phyloP scores from a whole-genome alignment of 495 filamentous ascomycete species.

The Aspergillus incahuasiensis region DNA sequence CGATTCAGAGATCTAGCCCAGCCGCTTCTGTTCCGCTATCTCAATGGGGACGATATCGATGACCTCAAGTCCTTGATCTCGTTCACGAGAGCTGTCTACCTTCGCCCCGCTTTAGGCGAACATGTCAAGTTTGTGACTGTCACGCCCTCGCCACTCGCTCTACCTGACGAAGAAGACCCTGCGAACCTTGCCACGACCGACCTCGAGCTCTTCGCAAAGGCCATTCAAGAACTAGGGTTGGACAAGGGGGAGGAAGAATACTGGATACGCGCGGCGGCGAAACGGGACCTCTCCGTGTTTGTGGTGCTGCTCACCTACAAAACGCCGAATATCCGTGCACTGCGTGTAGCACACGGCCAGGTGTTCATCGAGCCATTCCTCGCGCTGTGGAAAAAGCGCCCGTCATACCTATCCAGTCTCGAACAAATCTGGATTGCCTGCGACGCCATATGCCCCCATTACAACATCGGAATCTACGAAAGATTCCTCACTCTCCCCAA shows the following conservation, averaged over 20 bases:
- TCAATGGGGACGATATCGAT: neutral
- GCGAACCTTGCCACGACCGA: neutral
- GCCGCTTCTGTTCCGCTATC: conserved; percentile 19
- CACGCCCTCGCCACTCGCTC: too few species aligned
- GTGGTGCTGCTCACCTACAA: conserved; percentile 17
- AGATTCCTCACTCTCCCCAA: conserved; percentile 15
- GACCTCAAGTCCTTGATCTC: neutral
- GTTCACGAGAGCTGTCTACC: conserved; percentile 18
- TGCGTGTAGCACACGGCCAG: conserved; percentile 13
- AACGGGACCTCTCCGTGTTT: conserved; percentile 12
- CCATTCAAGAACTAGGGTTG: conserved; percentile 7
- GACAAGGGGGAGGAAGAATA: conserved; percentile 2
- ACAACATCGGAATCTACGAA: conserved; percentile 8
- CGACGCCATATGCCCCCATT: conserved; percentile 1
- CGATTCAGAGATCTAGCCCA: conserved; percentile 21
- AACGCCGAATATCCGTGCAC: conserved; percentile 22
- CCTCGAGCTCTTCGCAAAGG: conserved; percentile 1
- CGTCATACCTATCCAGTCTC: conserved; percentile 20
- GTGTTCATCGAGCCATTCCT: conserved; percentile 1
- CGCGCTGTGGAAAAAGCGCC: conserved; percentile 15
- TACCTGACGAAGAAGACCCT: too few species aligned
- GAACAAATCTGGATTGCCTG: conserved; percentile 9
- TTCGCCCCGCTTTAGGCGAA: conserved; percentile 17
- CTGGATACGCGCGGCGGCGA: neutral
- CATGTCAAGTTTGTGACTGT: conserved; percentile 12